These are phyloP conservation scores for Aquilaria sinensis DNA, from an alignment of 345 rosid species.

Conservation along the genomic window DNA sequence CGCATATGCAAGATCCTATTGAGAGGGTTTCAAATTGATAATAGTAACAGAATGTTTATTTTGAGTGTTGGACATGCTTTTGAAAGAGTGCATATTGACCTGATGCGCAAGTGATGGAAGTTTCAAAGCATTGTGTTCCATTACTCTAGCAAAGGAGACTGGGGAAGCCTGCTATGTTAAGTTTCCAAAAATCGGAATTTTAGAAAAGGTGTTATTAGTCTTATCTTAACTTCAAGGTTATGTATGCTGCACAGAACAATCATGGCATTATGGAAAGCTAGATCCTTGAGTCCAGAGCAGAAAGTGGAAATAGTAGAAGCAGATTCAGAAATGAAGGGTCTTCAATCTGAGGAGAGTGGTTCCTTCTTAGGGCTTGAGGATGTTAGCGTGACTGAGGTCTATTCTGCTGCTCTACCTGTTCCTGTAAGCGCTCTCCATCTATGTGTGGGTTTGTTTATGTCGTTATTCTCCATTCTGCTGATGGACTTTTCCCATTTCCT, in stretches of 20 bases:
- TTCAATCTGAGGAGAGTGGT: constrained; percentile 75
- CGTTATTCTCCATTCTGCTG: constrained; percentile 9
- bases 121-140: background rate
- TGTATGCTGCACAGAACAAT: constrained; percentile 57
- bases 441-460: background rate
- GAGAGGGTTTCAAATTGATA: no score
- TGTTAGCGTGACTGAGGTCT: constrained; percentile 71
- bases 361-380: constrained; percentile 82
- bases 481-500: constrained; percentile 1
- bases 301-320: constrained; percentile 87
- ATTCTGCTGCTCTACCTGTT: constrained; percentile 49
- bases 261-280: constrained; percentile 96
- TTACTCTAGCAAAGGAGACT: background rate
- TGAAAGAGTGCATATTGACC: background rate
- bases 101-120: constrained; percentile 1
- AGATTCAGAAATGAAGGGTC: constrained; percentile 69
- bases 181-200: background rate
- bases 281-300: constrained; percentile 90
- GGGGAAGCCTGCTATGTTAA: background rate
- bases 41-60: background rate
- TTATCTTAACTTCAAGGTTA: background rate
- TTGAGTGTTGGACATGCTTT: constrained; percentile 2
- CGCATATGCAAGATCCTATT: no score
- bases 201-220: constrained; percentile 2
- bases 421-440: constrained; percentile 50